These are phyloP conservation scores for Saxophila tyrrhenica DNA, from an alignment of 495 filamentous ascomycete genomes.

Conservation along the genomic window DNA sequence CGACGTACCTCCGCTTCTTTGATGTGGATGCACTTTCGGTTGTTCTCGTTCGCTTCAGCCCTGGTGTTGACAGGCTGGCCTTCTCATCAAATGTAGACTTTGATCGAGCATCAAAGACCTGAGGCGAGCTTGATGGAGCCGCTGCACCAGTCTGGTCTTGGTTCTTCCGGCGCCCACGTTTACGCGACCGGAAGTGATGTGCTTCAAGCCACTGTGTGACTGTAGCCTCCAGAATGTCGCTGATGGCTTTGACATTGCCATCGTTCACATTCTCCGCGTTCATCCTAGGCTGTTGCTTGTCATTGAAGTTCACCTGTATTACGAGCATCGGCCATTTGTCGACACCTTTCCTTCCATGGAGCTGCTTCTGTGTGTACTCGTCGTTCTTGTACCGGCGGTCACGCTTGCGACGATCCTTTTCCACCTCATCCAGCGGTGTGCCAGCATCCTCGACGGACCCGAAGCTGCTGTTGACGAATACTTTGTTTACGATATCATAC, in stretches of 20 bases:
- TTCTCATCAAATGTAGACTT: too few species aligned
- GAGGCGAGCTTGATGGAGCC: neutral
- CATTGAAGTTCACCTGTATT: slow-evolving; percentile 50
- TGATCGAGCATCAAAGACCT: too few species aligned
- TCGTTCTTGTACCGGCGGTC: slow-evolving; percentile 37
- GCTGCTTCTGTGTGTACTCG: slow-evolving; percentile 44
- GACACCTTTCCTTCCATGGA: slow-evolving; percentile 50
- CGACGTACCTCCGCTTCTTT: neutral
- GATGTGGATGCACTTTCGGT: neutral
- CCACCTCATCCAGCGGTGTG: slow-evolving; percentile 23
- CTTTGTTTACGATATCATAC: slow-evolving; percentile 65
- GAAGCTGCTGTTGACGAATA: slow-evolving; percentile 71
- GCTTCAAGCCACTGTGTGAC: slow-evolving; percentile 29
- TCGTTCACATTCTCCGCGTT: slow-evolving; percentile 28
- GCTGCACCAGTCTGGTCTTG: slow-evolving; percentile 6
- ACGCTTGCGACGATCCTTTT: slow-evolving; percentile 29
- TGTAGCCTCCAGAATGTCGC: slow-evolving; percentile 22
- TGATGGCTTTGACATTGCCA: slow-evolving; percentile 33
- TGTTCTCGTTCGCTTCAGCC: slow-evolving; percentile 1
- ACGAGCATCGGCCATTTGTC: slow-evolving; percentile 91
- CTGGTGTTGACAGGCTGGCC: neutral
- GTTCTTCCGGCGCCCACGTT: slow-evolving; percentile 4
- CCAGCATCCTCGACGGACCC: slow-evolving; percentile 45
- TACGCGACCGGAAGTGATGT: slow-evolving; percentile 28
- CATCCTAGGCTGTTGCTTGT: neutral